Conservation (phyloP, 1,139 yeast species). For the Pichia sp. region DNA sequence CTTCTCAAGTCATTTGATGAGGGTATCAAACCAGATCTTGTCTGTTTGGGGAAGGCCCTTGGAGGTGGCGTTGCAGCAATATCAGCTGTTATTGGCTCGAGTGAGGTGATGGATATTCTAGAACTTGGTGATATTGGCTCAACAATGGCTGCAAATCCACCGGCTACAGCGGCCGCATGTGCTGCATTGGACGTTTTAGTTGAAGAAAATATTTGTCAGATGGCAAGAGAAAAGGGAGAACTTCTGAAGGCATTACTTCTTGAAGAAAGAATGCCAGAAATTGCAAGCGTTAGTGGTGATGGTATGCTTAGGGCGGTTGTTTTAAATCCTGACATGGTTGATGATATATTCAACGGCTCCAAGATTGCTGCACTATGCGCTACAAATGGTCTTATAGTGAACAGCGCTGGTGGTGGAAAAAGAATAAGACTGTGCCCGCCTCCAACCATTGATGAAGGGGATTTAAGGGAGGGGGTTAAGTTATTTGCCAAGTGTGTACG, state of each 20-base stretch:
- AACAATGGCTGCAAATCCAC: constrained; percentile 92
- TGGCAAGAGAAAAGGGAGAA: constrained; percentile 62
- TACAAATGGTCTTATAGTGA: constrained; percentile 76
- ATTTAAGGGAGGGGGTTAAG: constrained; percentile 65
- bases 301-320: constrained; percentile 84
- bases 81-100: constrained; percentile 23
- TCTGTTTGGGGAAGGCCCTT: constrained; percentile 23
- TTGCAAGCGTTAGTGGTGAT: constrained; percentile 24
- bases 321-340: constrained; percentile 45
- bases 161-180: constrained; percentile 83
- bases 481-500: constrained; percentile 17
- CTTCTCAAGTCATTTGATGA: constrained; percentile 14
- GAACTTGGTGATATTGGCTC: constrained; percentile 93
- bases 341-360: constrained; percentile 65
- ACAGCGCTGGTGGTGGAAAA: constrained; percentile 88
- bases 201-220: constrained; percentile 72
- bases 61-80: constrained; percentile 23
- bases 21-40: constrained; percentile 22
- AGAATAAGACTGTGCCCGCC: constrained; percentile 94
- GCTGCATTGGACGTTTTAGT: constrained; percentile 83
- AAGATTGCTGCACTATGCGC: constrained; percentile 90
- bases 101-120: constrained; percentile 74
- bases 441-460: constrained; percentile 75
- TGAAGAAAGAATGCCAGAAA: constrained; percentile 30
- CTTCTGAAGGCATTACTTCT: constrained; percentile 54